Percentiles rank a stretch among this genome's conserved stretches.
Conservation (phyloP, 2,329 filamentous ascomycete genomes). For the Cadophora malorum region DNA sequence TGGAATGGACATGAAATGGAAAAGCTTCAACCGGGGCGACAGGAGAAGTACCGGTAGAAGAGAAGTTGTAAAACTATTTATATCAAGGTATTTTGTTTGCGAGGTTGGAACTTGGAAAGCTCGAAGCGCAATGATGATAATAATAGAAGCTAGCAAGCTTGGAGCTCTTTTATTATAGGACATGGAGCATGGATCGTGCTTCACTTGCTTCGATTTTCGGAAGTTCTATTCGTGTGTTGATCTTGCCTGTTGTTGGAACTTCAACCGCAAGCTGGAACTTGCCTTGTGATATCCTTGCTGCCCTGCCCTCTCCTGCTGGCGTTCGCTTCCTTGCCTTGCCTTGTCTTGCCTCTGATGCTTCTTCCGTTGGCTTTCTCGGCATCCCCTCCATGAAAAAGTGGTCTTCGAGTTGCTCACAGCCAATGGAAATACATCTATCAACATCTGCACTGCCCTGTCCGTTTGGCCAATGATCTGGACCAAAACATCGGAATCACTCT, state of each 20-base stretch:
- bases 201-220: background rate
- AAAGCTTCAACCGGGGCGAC: background rate
- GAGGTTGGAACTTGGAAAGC: background rate
- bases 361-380: background rate
- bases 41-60: background rate
- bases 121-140: background rate
- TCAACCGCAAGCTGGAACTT: constrained; percentile 6
- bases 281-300: background rate
- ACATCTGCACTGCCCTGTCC: constrained; percentile 1
- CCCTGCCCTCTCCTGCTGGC: background rate
- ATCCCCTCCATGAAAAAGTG: background rate
- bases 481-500: constrained; percentile 1
- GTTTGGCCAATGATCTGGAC: background rate
- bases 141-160: background rate
- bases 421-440: background rate
- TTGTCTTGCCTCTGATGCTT: background rate
- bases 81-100: constrained; percentile 1
- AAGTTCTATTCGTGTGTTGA: background rate
- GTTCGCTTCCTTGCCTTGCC: background rate
- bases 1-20: background rate
- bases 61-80: constrained; percentile 1
- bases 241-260: constrained; percentile 8
- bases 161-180: background rate
- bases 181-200: background rate
- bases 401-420: background rate